Evolutionary conservation across 805 yeast species (phyloP).

Genomic region (Grigorovia humatica): DNA sequence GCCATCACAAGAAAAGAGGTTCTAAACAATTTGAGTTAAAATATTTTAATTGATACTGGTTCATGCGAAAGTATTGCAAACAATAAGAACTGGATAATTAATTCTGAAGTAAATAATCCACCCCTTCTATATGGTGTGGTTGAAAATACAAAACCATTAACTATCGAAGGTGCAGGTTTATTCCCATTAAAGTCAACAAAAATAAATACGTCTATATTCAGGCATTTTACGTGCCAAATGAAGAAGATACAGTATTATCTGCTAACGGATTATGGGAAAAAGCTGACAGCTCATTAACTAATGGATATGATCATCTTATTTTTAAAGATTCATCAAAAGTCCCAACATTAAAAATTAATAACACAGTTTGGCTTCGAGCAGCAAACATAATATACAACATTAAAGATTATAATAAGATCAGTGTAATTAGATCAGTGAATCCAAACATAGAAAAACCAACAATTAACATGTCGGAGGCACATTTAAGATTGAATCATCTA

Average conservation of each 20-base stretch:
- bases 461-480: not conserved
- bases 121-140: slow-evolving; percentile 2
- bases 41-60: not conserved
- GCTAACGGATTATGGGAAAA: slow-evolving; percentile 2
- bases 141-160: not conserved
- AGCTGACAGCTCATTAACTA: not conserved
- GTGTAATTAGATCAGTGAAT: not conserved
- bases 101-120: not conserved
- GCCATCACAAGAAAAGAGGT: too few relatives aligned
- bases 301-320: slow-evolving; percentile 1
- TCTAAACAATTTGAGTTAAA: too few relatives aligned
- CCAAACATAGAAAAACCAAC: not conserved
- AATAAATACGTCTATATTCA: not conserved
- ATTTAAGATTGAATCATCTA: not conserved
- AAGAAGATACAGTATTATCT: slow-evolving; percentile 3
- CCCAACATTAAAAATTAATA: not conserved
- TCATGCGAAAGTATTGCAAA: not conserved
- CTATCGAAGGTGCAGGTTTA: not conserved
- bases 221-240: not conserved
- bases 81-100: not conserved
- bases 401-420: not conserved
- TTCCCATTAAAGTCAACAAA: not conserved
- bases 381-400: not conserved
- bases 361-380: slow-evolving; percentile 1
- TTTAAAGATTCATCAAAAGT: not conserved